Conservation (phyloP, 108 stramenopile genomes). For the Conticribra guillardii region DNA sequence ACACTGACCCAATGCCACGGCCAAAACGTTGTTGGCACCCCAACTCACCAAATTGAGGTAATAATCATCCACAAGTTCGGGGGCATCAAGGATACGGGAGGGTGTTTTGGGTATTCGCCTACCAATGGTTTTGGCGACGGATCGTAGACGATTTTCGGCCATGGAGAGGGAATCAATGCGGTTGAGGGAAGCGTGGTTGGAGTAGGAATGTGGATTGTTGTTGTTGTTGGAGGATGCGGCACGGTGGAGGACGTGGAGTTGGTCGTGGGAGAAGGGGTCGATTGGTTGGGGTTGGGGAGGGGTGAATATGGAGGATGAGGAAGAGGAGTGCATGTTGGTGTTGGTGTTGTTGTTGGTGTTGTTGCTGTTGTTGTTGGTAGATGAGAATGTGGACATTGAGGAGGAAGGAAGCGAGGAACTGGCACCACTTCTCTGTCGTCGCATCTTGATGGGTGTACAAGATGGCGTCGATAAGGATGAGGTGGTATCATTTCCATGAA, state of each 20-base stretch:
- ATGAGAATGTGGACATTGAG: constrained; percentile 2
- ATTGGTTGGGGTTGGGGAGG: neutral
- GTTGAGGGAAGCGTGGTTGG: neutral
- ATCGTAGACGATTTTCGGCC: constrained; percentile 34
- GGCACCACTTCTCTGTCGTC: neutral
- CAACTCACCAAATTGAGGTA: constrained; percentile 96
- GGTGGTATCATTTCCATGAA: neutral
- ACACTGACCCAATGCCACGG: constrained; percentile 96
- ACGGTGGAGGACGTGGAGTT: constrained; percentile 50
- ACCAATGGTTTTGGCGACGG: constrained; percentile 66
- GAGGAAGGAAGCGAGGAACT: neutral
- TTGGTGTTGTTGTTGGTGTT: neutral
- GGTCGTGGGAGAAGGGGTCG: constrained; percentile 49
- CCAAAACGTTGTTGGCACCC: constrained; percentile 93
- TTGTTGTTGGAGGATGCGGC: constrained; percentile 55
- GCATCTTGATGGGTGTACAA: neutral
- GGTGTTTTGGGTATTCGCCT: constrained; percentile 97
- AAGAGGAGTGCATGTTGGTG: constrained; percentile 7
- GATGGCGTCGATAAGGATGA: neutral
- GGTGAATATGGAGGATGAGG: neutral
- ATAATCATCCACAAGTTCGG: constrained; percentile 96
- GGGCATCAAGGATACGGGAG: constrained; percentile 95
- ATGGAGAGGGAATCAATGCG: constrained; percentile 30
- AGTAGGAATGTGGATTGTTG: constrained; percentile 36
- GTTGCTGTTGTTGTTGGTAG: neutral